Evolutionary conservation across 768 basidiomycete genomes (phyloP).

Genomic region (Mycena maculata): DNA sequence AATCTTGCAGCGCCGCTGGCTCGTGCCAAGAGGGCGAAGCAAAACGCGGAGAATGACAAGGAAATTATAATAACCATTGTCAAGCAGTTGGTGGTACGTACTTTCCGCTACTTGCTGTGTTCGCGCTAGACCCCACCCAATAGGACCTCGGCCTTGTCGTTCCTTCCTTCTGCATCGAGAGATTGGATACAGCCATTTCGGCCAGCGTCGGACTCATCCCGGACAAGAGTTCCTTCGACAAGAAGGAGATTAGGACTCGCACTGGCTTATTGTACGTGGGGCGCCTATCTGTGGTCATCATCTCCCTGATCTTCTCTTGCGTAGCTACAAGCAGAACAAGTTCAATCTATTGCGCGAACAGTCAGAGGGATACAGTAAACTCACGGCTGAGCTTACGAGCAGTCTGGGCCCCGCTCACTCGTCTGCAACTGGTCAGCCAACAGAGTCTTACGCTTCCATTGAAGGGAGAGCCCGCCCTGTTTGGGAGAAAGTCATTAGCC

Average conservation of each 20-base stretch:
- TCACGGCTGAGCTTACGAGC: slow-evolving; percentile 85
- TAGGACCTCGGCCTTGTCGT: slow-evolving; percentile 71
- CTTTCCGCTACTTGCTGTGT: neutral
- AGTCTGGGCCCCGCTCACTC: slow-evolving; percentile 82
- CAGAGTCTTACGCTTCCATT: slow-evolving; percentile 67
- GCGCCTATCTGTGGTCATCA: neutral
- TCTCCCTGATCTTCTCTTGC: slow-evolving; percentile 8
- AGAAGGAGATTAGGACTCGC: slow-evolving; percentile 83
- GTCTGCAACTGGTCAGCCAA: slow-evolving; percentile 70
- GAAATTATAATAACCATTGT: slow-evolving; percentile 67
- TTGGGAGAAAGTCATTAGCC: slow-evolving; percentile 88
- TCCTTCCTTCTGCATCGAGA: slow-evolving; percentile 74
- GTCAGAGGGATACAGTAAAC: slow-evolving; percentile 96
- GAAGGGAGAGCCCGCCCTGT: slow-evolving; percentile 74
- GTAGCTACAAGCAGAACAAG: slow-evolving; percentile 96
- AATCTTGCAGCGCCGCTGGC: slow-evolving; percentile 39
- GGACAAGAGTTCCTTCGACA: slow-evolving; percentile 75
- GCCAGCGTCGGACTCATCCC: slow-evolving; percentile 73
- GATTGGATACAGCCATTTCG: slow-evolving; percentile 75
- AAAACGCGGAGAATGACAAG: slow-evolving; percentile 72
- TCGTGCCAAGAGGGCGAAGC: slow-evolving; percentile 61
- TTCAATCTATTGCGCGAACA: slow-evolving; percentile 98
- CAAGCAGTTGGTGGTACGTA: slow-evolving; percentile 69
- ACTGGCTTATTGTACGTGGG: slow-evolving; percentile 83
- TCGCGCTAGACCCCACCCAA: neutral